Base-by-base conservation (phyloP, 2,329 filamentous ascomycete species). In the Phaeosphaeriaceae sp. region DNA sequence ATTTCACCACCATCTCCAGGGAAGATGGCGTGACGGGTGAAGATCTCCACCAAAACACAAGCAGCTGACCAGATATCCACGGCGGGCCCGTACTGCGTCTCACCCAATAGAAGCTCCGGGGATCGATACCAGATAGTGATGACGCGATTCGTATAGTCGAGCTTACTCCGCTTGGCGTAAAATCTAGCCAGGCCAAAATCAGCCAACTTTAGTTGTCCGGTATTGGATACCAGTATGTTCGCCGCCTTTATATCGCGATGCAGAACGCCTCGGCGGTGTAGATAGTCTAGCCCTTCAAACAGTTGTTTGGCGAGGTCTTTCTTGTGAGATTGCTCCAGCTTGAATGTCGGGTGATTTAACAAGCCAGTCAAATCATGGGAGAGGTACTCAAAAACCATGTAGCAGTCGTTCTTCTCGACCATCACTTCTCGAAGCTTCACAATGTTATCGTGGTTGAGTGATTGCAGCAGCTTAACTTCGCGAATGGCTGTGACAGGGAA, bases 51-150 rank as follows among this genome's bases (percentile, higher is more conserved):
- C 75, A 98, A 90, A 1, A 99, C 95, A 73, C 95, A 99, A 1
- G 94, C 95, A 1, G 95, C 95, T 72, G 93, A 97, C 95, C 95
- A 99, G 35, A 98, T 90, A 77, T 99, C 95, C 64, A 99, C 93
- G 24, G 94, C 94, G 0, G 95, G 93, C 0, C 95, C 98, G 79
- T 99, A 99, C 77, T 99, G 95, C n/a, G 92, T 88, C 49, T 91
- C 92, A 1, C 95, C 95, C 1, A 99, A 86, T 1, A 99, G 87
- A 3, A 99, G 85, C 78, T 99, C 95, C 0, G 95, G 95, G 0
- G 95, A 95, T 19, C 95, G 91, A 73, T 99, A 99, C 96, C 96
- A 99, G 66, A 99, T 97, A 1, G 95, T 99, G 74, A 99, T 97
- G 69, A 99, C 96, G 35, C 95, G 91, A 75, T 99, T 99, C 1